Conservation (phyloP, 805 yeast species). For the Ogataea naganishii region DNA sequence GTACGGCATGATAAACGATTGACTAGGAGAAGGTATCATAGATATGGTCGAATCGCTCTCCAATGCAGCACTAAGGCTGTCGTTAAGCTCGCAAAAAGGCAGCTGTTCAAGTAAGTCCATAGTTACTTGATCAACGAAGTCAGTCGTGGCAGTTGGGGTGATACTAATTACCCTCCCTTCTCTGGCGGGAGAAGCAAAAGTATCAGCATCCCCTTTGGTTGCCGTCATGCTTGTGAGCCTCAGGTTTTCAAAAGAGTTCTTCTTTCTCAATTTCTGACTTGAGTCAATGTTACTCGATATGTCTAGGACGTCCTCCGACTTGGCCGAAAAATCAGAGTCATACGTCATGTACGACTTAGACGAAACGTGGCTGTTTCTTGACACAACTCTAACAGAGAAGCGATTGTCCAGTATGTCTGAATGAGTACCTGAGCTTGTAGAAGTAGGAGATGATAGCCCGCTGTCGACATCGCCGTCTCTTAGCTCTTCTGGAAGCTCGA, state of each 20-base stretch:
- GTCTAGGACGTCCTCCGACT: slow-evolving; percentile 3
- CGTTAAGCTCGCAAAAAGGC: slow-evolving; percentile 4
- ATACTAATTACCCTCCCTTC: too few relatives aligned
- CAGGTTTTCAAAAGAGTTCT: slow-evolving; percentile 39
- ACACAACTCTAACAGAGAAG: slow-evolving; percentile 21
- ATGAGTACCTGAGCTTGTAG: not conserved
- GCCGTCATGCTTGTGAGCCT: too few relatives aligned
- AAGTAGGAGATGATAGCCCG: not conserved
- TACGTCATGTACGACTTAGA: slow-evolving; percentile 48
- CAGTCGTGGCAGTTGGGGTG: too few relatives aligned
- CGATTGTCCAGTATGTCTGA: slow-evolving; percentile 4
- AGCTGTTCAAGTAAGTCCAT: not conserved
- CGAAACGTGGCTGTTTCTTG: slow-evolving; percentile 31
- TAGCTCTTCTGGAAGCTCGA: slow-evolving; percentile 2
- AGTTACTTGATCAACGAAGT: too few relatives aligned
- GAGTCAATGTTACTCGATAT: not conserved
- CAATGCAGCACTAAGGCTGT: slow-evolving; percentile 18
- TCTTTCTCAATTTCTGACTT: slow-evolving; percentile 30
- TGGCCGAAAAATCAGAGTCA: slow-evolving; percentile 43
- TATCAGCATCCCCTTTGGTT: too few relatives aligned
- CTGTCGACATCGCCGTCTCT: slow-evolving; percentile 1
- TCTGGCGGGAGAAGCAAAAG: too few relatives aligned
- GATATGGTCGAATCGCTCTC: slow-evolving; percentile 17
- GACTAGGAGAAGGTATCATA: slow-evolving; percentile 22
- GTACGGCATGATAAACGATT: slow-evolving; percentile 27